These are phyloP conservation scores for Hygrophorus pudorinus DNA, from an alignment of 768 basidiomycete genomes.

Conservation along the genomic window DNA sequence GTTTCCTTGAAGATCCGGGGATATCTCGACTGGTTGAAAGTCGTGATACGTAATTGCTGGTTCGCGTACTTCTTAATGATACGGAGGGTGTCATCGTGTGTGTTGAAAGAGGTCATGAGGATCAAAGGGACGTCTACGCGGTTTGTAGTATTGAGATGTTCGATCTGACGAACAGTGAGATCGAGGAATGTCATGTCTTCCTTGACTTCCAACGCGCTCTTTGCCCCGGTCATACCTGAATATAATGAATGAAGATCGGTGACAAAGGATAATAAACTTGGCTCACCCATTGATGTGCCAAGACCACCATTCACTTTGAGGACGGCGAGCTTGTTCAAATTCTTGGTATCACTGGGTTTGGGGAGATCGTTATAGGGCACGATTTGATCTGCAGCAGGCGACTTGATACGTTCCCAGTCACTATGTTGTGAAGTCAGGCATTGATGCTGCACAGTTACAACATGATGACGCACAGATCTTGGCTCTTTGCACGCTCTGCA, in stretches of 20 bases:
- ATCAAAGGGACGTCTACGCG: conserved; percentile 89
- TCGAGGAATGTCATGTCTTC: conserved; percentile 98
- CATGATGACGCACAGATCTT: conserved; percentile 61
- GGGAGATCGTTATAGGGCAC: conserved; percentile 72
- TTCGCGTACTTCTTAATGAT: conserved; percentile 97
- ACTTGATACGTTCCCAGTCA: conserved; percentile 85
- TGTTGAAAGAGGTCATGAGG: conserved; percentile 99
- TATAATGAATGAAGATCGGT: conserved; percentile 14
- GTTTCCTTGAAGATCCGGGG: conserved; percentile 89
- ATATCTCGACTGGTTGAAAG: conserved; percentile 93
- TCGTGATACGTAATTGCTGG: conserved; percentile 88
- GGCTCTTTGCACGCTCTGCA: conserved; percentile 74
- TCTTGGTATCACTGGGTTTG: conserved; percentile 44
- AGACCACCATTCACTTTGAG: conserved; percentile 94
- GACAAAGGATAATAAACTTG: not conserved
- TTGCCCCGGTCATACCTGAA: conserved; percentile 77
- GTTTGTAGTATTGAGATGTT: conserved; percentile 82
- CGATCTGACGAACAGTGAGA: conserved; percentile 87
- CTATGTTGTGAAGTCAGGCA: conserved; percentile 26
- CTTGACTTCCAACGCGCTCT: conserved; percentile 91
- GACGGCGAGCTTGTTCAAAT: conserved; percentile 88
- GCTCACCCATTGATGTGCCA: conserved; percentile 76
- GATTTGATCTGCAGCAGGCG: conserved; percentile 79
- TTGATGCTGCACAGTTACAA: conserved; percentile 3
- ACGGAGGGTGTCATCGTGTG: conserved; percentile 89